These are phyloP conservation scores for Jackrogersella minutella DNA, from an alignment of 495 filamentous ascomycete genomes.

Conservation along the genomic window DNA sequence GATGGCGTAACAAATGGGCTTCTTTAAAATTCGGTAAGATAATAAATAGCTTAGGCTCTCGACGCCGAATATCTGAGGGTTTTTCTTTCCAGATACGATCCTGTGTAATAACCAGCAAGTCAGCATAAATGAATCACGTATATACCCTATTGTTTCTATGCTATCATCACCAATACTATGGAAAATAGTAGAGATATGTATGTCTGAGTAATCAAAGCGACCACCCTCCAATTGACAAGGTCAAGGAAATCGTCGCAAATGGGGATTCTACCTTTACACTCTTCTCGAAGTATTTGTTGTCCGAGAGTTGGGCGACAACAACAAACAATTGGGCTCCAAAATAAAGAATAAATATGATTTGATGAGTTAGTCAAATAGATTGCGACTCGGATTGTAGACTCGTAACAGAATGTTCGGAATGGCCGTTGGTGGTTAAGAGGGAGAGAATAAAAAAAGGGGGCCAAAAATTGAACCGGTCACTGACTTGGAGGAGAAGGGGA, in stretches of 20 bases:
- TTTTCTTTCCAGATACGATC: neutral
- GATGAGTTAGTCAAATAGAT: neutral
- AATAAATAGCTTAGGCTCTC: neutral
- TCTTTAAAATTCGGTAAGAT: conserved; percentile 7
- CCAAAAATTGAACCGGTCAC: neutral
- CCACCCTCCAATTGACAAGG: neutral
- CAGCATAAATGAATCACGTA: conserved; percentile 12
- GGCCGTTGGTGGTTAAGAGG: neutral
- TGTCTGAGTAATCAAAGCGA: neutral
- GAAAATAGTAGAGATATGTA: too few relatives aligned
- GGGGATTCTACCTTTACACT: conserved; percentile 3
- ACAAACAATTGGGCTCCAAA: conserved; percentile 25
- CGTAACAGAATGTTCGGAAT: neutral
- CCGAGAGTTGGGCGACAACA: conserved; percentile 23
- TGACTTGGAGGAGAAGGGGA: neutral
- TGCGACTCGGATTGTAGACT: conserved; percentile 17
- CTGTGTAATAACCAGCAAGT: conserved; percentile 10
- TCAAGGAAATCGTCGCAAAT: conserved; percentile 5
- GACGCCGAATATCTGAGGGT: neutral
- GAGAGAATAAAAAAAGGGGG: neutral
- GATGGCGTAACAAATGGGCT: conserved; percentile 4
- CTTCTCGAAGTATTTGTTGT: conserved; percentile 3
- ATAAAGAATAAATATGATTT: neutral
- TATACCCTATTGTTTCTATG: conserved; percentile 7
- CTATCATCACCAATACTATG: neutral